Evolutionary conservation across 2,329 filamentous ascomycete species (phyloP).

Genomic region (Penicillium oxalicum): DNA sequence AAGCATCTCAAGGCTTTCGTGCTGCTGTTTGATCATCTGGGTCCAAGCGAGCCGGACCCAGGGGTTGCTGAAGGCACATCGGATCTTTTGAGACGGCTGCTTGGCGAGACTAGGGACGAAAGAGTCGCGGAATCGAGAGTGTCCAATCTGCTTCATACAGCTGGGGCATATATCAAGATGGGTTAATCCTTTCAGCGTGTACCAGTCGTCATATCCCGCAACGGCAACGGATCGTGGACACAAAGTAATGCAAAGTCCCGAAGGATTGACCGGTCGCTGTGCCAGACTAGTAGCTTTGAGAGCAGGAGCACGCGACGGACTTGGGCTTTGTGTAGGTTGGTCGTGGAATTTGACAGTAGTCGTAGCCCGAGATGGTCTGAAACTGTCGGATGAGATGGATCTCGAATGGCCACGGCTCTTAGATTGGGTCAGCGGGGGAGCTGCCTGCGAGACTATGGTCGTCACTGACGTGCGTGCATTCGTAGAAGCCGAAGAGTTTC

Average conservation of each 20-base stretch:
- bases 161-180: conserved; percentile 76
- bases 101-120: conserved; percentile 60
- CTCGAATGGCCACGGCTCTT: not conserved
- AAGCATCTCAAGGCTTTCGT: conserved; percentile 62
- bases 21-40: conserved; percentile 65
- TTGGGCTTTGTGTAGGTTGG: conserved; percentile 1
- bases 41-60: conserved; percentile 85
- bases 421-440: conserved; percentile 1
- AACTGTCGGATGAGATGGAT: conserved; percentile 9
- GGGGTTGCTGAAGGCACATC: conserved; percentile 72
- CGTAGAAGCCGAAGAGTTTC: conserved; percentile 2
- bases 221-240: conserved; percentile 63
- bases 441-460: conserved; percentile 6
- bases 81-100: conserved; percentile 52
- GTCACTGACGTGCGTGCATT: conserved; percentile 5
- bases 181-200: conserved; percentile 64
- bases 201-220: conserved; percentile 68
- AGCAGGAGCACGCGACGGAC: not conserved
- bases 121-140: conserved; percentile 60
- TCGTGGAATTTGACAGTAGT: conserved; percentile 13
- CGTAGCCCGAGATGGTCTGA: conserved; percentile 4
- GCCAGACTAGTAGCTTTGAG: conserved; percentile 6
- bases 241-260: conserved; percentile 48
- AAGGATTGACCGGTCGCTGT: conserved; percentile 13
- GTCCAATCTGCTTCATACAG: conserved; percentile 68